Evolutionary conservation across 2,329 filamentous ascomycete genomes (phyloP), one percentile per base, ranked within the genome.

Genomic region (Arthrobotrys sinensis): DNA sequence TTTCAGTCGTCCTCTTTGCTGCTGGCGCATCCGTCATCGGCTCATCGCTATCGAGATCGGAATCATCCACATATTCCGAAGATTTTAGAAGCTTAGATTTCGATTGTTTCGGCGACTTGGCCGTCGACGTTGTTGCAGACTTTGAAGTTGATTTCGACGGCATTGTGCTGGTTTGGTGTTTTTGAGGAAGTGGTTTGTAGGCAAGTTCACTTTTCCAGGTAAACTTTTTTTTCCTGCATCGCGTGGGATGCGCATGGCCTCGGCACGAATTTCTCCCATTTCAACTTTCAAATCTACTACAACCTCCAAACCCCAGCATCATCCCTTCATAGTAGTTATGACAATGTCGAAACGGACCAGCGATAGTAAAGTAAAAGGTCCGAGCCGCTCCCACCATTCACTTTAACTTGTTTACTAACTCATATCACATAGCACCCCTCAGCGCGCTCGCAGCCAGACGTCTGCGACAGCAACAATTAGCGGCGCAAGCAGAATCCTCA

Each of bases 381-480:
- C 2, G 45, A 8, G 21, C 16, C 11, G 8, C 57, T 10, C 24
- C 46, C n/a, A 24, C 38, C 24, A 32, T 7, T 12, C 38, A 32
- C 8, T 53, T 65, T 7, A 24, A 46, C 40, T 40, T 11, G 67
- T 60, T 24, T 57, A 32, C 36, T 76, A 68, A 79, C 21, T 34
- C 5, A 21, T 19, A 19, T 45, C 16, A 6, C 32, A 16, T 50
- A 73, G 70, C 78, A 45, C 80, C 76, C 38, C 70, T 82, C 36
- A 82, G 81, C 69, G 81, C 81, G 10, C 76, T 82, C 16, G 81
- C 81, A 3, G 75, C 80, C n/a, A 78, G 81, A 40, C 79, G 81
- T 38, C 64, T 82, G 5, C 67, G 67, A 16, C 81, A 70, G 28
- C 75, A 80, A 12, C 80, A 73, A 40, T 55, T 72, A 38, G 70